Conservation (phyloP, 1,284 basidiomycete genomes). For the Ceratobasidium sp. region DNA sequence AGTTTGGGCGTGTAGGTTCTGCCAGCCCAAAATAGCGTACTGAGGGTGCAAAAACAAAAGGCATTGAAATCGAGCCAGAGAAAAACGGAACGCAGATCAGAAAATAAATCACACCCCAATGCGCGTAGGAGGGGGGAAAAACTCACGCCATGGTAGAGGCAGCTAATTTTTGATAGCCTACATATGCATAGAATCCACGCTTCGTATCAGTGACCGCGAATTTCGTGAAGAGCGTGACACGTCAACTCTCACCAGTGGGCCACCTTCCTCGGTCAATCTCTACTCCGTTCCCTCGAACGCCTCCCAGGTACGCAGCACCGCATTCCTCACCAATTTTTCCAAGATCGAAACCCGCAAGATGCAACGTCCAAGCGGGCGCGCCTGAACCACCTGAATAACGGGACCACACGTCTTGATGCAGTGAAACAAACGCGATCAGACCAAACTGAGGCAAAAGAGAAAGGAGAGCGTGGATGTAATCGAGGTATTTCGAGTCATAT, state of each 20-base stretch:
- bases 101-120: not conserved
- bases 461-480: conserved; percentile 80
- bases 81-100: not conserved
- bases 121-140: not conserved
- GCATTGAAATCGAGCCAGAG: not conserved
- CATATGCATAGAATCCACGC: not conserved
- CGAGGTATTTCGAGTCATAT: conserved; percentile 86
- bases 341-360: conserved; percentile 82
- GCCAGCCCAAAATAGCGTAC: conserved; percentile 90
- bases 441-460: conserved; percentile 83
- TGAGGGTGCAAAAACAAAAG: conserved; percentile 51
- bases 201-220: conserved; percentile 46
- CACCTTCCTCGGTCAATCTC: conserved; percentile 78
- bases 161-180: conserved; percentile 87
- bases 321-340: conserved; percentile 74
- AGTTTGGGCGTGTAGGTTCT: conserved; percentile 84
- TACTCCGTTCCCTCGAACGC: conserved; percentile 69
- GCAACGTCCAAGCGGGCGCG: conserved; percentile 91
- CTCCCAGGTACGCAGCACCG: conserved; percentile 85
- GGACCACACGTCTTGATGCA: conserved; percentile 97
- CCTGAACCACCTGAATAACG: conserved; percentile 93
- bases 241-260: conserved; percentile 70
- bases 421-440: conserved; percentile 80
- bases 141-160: conserved; percentile 88
- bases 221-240: no score